A percentile compares a stretch with the other conserved stretches of the same genome.
phyloP scores from a whole-genome alignment of 495 filamentous ascomycete genomes.

The Chlorociboria aeruginascens region DNA sequence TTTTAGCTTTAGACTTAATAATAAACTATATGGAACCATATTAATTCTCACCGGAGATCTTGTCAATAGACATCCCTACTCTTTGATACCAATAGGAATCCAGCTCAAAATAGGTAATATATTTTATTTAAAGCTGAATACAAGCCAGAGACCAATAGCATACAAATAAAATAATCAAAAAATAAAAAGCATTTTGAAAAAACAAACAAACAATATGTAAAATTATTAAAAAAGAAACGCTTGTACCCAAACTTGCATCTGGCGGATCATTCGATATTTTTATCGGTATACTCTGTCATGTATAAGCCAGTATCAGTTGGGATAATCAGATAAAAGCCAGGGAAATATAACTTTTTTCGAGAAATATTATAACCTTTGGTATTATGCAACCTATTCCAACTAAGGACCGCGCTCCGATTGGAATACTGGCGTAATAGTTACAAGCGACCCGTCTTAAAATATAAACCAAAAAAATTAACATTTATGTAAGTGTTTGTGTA shows the following conservation, averaged over 20 bases:
- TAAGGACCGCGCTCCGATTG: constrained; percentile 31
- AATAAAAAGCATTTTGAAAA: constrained; percentile 66
- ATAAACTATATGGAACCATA: too few species aligned
- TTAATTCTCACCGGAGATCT: too few species aligned
- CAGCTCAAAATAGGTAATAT: constrained; percentile 63
- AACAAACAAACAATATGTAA: constrained; percentile 63
- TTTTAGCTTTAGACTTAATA: too few species aligned
- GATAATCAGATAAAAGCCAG: constrained; percentile 41
- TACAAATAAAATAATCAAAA: constrained; percentile 64
- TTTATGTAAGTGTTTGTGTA: constrained; percentile 57
- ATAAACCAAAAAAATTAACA: constrained; percentile 64
- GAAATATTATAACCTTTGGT: constrained; percentile 49
- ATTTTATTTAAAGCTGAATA: constrained; percentile 69
- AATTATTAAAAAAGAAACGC: constrained; percentile 68
- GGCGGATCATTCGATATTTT: constrained; percentile 38
- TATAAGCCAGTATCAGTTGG: constrained; percentile 52
- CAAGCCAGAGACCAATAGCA: constrained; percentile 58
- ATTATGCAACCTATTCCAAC: constrained; percentile 36
- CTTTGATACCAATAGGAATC: too few species aligned
- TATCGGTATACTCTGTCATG: constrained; percentile 37
- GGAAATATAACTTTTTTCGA: constrained; percentile 45
- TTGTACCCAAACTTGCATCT: constrained; percentile 49
- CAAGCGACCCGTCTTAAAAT: constrained; percentile 56
- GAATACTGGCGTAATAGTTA: constrained; percentile 52
- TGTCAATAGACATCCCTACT: too few species aligned